phyloP scores from a whole-genome alignment of 2,329 filamentous ascomycete species.

The Scortechinia acanthostroma region DNA sequence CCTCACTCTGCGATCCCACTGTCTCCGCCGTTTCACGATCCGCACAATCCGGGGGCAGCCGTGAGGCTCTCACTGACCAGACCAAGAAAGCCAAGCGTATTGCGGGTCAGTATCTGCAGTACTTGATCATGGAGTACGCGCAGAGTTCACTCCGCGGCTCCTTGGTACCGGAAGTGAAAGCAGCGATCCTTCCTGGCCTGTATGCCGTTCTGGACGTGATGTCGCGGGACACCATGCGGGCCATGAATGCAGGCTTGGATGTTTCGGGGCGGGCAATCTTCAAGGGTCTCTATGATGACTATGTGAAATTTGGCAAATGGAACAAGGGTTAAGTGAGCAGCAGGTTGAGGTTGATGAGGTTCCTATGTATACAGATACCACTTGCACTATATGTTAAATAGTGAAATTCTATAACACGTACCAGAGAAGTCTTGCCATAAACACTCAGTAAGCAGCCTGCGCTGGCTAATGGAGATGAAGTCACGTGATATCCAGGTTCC shows the following conservation, averaged over 20 bases:
- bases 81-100: constrained; percentile 49
- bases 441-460: no score
- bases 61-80: constrained; percentile 43
- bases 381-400: no score
- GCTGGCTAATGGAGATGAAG: no score
- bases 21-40: constrained; percentile 39
- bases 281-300: constrained; percentile 43
- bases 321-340: constrained; percentile 31
- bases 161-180: constrained; percentile 39
- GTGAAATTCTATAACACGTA: no score
- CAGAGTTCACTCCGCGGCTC: constrained; percentile 38
- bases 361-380: no score
- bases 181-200: constrained; percentile 38
- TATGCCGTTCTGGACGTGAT: constrained; percentile 44
- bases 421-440: no score
- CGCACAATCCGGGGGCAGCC: constrained; percentile 17
- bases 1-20: constrained; percentile 54
- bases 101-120: constrained; percentile 47
- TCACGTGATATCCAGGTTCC: no score
- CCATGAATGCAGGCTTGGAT: constrained; percentile 40
- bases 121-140: constrained; percentile 48
- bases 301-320: constrained; percentile 33
- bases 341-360: no score
- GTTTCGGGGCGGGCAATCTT: constrained; percentile 40
- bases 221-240: constrained; percentile 35